Base-by-base conservation (phyloP, 2,329 filamentous ascomycete species). In the Monilinia vaccinii-corymbosi region DNA sequence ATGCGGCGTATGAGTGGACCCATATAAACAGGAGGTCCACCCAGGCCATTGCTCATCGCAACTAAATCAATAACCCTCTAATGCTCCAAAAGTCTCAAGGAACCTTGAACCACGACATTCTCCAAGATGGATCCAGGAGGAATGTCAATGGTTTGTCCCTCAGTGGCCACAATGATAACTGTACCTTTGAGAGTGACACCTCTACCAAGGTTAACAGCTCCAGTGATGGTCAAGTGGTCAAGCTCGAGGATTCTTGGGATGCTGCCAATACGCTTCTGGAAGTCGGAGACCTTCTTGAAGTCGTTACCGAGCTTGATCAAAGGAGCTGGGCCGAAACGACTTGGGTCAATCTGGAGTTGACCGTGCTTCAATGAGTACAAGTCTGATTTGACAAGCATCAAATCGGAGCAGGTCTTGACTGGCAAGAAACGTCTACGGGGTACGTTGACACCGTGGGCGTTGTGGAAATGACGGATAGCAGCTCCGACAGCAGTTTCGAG, bases 201-300 rank as follows among this genome's bases (percentile, higher is more conserved):
- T 58, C 94, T 90, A 67, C 93, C 93, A 60, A 99, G 84, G 80
- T 97, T 97, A 75, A 99, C 94, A 48, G 91, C 91, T 73, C 94
- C 94, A 40, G 94, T 99, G 71, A 99, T 96, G 73, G 94, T 99
- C 62, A 99, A 84, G 74, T 99, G 94, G 73, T 95, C 90, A 52
- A 94, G 84, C 79, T 95, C 90, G 67, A 94, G 85, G 69, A 95
- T 92, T 82, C 90, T 92, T 72, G 90, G 90, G 70, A 95, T 95
- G 65, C 87, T 91, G 13, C 88, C 82, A 68, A 95, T 92, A 73
- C 87, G 87, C 77, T 90, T 87, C 79, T 91, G 87, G 83, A 95
- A 95, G 80, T 91, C 94, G 1, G 93, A 97, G 44, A 99, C 94
- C 86, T 99, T 99, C 88, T 99, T 99, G 86, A 99, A 99, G 82